A percentile compares a stretch with the other conserved stretches of the same genome.
phyloP scores from a whole-genome alignment of 2,329 filamentous ascomycete genomes.

The Cladosporium sp. region DNA sequence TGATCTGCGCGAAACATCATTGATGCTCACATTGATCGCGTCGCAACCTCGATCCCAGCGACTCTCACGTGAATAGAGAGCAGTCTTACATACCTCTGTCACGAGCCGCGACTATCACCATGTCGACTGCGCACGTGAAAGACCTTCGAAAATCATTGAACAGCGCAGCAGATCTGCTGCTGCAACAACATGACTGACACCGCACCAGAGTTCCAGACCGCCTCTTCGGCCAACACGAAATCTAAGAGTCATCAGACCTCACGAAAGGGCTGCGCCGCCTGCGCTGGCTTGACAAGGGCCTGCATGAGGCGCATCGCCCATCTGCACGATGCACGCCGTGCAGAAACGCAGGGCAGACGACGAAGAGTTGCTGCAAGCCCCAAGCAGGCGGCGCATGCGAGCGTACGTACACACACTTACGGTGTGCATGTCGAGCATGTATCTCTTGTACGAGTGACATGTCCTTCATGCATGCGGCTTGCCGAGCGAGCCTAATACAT shows the following conservation, averaged over 20 bases:
- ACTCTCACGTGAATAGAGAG: too few relatives aligned
- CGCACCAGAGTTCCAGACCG: background rate
- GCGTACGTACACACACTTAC: too few relatives aligned
- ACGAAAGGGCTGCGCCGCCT: conserved; percentile 3
- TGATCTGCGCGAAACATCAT: too few relatives aligned
- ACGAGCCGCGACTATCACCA: too few relatives aligned
- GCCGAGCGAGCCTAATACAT: background rate
- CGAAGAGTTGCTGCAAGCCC: background rate
- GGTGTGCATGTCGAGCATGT: background rate
- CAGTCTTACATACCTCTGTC: too few relatives aligned
- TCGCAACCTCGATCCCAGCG: too few relatives aligned
- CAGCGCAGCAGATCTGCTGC: too few relatives aligned
- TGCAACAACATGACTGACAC: too few relatives aligned
- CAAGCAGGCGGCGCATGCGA: too few relatives aligned
- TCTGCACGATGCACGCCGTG: background rate
- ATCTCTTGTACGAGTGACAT: background rate
- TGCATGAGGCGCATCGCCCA: background rate
- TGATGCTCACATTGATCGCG: too few relatives aligned
- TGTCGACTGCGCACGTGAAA: too few relatives aligned
- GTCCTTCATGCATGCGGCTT: background rate
- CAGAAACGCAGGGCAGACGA: background rate
- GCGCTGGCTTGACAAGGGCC: background rate
- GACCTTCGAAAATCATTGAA: too few relatives aligned
- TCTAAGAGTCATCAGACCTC: background rate
- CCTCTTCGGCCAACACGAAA: background rate